Evolutionary conservation across 1,284 basidiomycete species (phyloP), one percentile per base, ranked within the genome.

Genomic region (Puccinia horiana): DNA sequence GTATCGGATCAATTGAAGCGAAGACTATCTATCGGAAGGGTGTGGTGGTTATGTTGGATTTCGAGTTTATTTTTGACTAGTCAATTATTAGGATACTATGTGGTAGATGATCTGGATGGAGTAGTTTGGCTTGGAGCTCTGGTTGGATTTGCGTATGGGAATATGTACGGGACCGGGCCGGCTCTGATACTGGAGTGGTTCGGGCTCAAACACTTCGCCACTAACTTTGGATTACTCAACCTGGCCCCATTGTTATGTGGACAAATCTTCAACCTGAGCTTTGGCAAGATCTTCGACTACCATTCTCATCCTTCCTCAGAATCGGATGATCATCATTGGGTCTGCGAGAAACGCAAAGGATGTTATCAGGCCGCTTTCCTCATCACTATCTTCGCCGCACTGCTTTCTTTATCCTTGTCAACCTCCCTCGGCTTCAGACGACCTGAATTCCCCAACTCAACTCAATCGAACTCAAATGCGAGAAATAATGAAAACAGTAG

Each of bases 191-290:
- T 81, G 26, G 56, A 73, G 9, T 81, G 70, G 69, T 81, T 81
- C 47, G 79, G 79, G 18, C 35, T 74, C 4, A 20, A 52, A 37
- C 49, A 74, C 61, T 81, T 81, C 52, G 56, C 54, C 1, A 61
- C 79, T 0, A 81, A 81, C 69, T 81, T 81, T 52, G 79, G 79
- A 49, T 65, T 54, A 23, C 47, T 81, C 3, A 73, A 81, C 32
- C n/a, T 74, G 12, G 79, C 79, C 20, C 79, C 79, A 2, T 18
- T 81, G n/a, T n/a, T 65, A 6, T 37, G 67, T 26, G 70, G 79
- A 18, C 79, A 81, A 44, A 52, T 81, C 35, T 73, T 81, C 47
- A 81, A 81, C 44, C 58, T 81, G n/a, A 54, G 67, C n/a, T 81
- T 81, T 74, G 79, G 79, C 16, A 49, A 65, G 70, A 74, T 81